Evolutionary conservation across 371 early-diverging fungal genomes (phyloP).

Genomic region (Batkoa obscura): DNA sequence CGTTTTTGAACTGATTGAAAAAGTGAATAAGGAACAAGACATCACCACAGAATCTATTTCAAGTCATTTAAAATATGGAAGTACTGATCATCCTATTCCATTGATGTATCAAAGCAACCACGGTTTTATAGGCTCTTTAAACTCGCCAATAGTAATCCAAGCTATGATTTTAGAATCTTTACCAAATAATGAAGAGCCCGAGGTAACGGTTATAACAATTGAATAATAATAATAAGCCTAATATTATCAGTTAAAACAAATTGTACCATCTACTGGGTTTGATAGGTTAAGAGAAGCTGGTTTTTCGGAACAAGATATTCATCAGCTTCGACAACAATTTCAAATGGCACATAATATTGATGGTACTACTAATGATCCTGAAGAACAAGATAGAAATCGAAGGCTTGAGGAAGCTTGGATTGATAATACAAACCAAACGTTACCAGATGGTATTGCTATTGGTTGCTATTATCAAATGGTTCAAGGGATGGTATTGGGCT

Average conservation of each 20-base stretch:
- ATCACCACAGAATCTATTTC: too few species aligned
- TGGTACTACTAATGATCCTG: conserved; percentile 9
- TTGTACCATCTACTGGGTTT: conserved; percentile 22
- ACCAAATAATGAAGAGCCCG: too few species aligned
- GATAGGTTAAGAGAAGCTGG: conserved; percentile 48
- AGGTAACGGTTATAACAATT: too few species aligned
- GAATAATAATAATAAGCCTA: too few species aligned
- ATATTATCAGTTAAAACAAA: not conserved
- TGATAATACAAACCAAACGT: conserved; percentile 32
- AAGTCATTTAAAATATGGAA: too few species aligned
- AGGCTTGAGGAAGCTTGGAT: conserved; percentile 51
- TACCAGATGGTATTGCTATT: conserved; percentile 31
- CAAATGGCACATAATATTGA: conserved; percentile 7
- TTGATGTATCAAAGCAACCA: too few species aligned
- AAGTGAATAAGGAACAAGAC: too few species aligned
- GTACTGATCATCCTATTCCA: too few species aligned
- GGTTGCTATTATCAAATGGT: conserved; percentile 44
- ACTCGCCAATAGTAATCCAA: too few species aligned
- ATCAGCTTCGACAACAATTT: conserved; percentile 36
- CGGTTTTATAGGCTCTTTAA: too few species aligned
- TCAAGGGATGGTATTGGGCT: conserved; percentile 38
- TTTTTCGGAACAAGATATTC: conserved; percentile 44
- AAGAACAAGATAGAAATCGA: conserved; percentile 19
- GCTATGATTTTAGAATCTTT: too few species aligned
- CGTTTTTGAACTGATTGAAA: too few species aligned